Base-by-base conservation (phyloP, 768 basidiomycete species). In the Kwoniella sp. region DNA sequence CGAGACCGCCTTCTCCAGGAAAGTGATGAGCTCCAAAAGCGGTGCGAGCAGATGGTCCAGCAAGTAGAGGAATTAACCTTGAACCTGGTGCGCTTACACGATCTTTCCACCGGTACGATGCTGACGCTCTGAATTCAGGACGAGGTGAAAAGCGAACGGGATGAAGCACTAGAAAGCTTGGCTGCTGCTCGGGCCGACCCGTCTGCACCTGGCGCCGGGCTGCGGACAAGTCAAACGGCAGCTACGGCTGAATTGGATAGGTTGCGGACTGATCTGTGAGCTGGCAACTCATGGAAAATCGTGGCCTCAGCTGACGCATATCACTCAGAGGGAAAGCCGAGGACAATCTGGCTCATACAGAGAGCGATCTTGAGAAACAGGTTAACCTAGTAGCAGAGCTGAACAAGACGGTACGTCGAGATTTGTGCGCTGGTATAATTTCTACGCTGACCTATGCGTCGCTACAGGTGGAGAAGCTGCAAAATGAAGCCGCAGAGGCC, bases 1-100 rank as follows among this genome's bases (percentile, higher is more conserved):
- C 65, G 86, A 86, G 65, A 85, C 33, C 64, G 64, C 25, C 69
- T 92, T 57, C 82, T 88, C 15, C 83, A 86, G 2, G 91, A 94
- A 82, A 95, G 95, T 79, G 90, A 92, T 74, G 88, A 89, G 0
- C 81, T 96, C 2, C 88, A 93, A 78, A 89, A 88, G 68, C 86
- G 88, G 25, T 92, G 92, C 76, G 87, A 90, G 70, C 71, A 83
- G 12, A 82, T 97, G 29, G 71, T 90, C 6, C 87, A 90, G 69
- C 89, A 93, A 61, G 88, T 92, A 67, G 85, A 88, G 2, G 77
- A 82, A 1, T 81, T 95, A 36, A 90, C 92, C 69, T 87, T 88
- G 2, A 86, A 82, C 65, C 86, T 86, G 58, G 80, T 79, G 37
- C 46, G 69, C 59, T 1, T 26, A 21, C 1, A 1, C 36, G n/a